Evolutionary conservation across 108 stramenopile species (phyloP).

Genomic region (Cyclotella sp.): DNA sequence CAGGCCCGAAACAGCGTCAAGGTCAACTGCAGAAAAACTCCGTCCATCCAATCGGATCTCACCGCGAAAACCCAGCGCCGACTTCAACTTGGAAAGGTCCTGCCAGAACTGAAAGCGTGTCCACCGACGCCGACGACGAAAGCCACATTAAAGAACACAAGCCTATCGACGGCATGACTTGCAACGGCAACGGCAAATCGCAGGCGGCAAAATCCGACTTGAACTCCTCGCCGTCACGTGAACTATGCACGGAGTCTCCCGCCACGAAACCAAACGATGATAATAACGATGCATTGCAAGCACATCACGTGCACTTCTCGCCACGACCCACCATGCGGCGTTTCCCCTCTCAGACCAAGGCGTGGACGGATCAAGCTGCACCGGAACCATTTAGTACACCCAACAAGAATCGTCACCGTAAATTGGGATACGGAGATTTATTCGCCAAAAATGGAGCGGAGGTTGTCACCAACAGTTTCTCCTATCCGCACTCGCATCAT

Average conservation of each 20-base stretch:
- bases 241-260: no score
- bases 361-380: slow-evolving; percentile 38
- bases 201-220: no score
- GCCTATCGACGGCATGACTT: no score
- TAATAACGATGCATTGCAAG: background rate
- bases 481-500: slow-evolving; percentile 15
- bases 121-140: no score
- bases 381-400: slow-evolving; percentile 12
- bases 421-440: slow-evolving; percentile 6
- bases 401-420: background rate
- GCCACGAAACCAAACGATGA: background rate
- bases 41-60: background rate
- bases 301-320: slow-evolving; percentile 24
- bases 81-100: background rate
- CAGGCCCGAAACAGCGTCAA: background rate
- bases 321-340: slow-evolving; percentile 9
- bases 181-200: no score
- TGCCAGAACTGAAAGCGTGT: no score
- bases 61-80: background rate
- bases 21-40: background rate
- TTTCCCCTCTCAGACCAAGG: slow-evolving; percentile 22
- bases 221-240: no score
- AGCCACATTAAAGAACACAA: no score
- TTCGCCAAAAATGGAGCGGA: background rate
- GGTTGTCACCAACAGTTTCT: no score